Percentiles rank a stretch among this genome's conserved stretches.
These are phyloP conservation scores for Rubia tinctorum DNA, from an alignment of 305 asterid species.

Conservation along the genomic window DNA sequence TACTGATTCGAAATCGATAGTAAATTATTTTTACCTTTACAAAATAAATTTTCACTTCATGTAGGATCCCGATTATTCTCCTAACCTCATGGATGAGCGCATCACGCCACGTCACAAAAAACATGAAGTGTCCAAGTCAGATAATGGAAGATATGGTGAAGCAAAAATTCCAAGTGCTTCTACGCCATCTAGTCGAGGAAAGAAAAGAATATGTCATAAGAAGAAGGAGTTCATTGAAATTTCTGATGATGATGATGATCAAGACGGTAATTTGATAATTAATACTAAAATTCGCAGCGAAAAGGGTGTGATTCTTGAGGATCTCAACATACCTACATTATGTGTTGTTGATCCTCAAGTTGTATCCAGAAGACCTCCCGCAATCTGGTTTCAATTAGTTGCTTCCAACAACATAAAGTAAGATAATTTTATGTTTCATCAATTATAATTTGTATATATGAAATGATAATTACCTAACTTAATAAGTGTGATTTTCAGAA, in stretches of 20 bases:
- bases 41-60: too few species aligned
- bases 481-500: constrained; percentile 11
- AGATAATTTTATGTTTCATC: constrained; percentile 6
- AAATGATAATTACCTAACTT: neutral
- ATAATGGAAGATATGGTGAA: too few species aligned
- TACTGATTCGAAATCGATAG: too few species aligned
- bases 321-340: constrained; percentile 17
- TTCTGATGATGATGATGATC: neutral
- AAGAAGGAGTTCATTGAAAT: neutral
- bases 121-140: too few species aligned
- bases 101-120: too few species aligned
- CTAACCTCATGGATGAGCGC: too few species aligned
- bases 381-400: constrained; percentile 25
- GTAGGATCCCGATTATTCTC: too few species aligned
- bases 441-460: neutral
- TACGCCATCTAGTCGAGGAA: neutral
- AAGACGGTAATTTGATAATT: neutral
- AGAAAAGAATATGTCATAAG: neutral
- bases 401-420: constrained; percentile 22
- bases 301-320: constrained; percentile 5
- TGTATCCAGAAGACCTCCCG: neutral
- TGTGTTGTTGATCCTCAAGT: constrained; percentile 6
- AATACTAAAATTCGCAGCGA: too few species aligned
- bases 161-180: too few species aligned
- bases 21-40: too few species aligned